Evolutionary conservation across 2,329 filamentous ascomycete genomes (phyloP).

Genomic region (Annulohypoxylon truncatum): DNA sequence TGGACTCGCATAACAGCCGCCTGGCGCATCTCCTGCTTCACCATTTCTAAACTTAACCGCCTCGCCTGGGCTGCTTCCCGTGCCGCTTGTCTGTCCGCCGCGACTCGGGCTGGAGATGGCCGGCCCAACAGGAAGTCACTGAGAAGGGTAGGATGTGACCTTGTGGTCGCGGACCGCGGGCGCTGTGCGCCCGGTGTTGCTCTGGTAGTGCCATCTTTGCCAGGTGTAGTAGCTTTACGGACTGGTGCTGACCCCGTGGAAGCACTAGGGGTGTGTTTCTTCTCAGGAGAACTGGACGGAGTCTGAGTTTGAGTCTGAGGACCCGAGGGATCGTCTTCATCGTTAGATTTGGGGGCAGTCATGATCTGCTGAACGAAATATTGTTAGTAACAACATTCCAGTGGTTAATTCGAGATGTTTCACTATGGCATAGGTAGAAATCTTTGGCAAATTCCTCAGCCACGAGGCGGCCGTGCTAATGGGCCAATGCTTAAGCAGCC

Average conservation of each 20-base stretch:
- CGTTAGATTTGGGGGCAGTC: constrained; percentile 47
- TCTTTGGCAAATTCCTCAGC: constrained; percentile 1
- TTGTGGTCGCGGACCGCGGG: constrained; percentile 46
- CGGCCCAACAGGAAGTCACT: constrained; percentile 50
- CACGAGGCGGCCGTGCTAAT: constrained; percentile 27
- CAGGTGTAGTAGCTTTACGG: constrained; percentile 32
- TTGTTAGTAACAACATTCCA: constrained; percentile 42
- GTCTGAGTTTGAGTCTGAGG: constrained; percentile 44
- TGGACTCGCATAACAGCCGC: constrained; percentile 68
- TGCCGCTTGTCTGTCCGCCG: constrained; percentile 56
- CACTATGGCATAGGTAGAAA: constrained; percentile 27
- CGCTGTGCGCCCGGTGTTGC: constrained; percentile 41
- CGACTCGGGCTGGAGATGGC: constrained; percentile 62
- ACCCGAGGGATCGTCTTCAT: constrained; percentile 48
- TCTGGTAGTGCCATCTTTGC: constrained; percentile 41
- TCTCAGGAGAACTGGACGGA: constrained; percentile 28
- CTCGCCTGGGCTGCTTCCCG: constrained; percentile 57
- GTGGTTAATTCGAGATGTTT: constrained; percentile 8
- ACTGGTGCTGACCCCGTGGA: constrained; percentile 29
- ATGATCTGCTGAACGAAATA: constrained; percentile 44
- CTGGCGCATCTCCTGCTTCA: constrained; percentile 70
- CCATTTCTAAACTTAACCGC: constrained; percentile 68
- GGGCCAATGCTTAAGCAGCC: constrained; percentile 30
- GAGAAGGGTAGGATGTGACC: constrained; percentile 46
- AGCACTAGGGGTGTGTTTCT: constrained; percentile 38